These are phyloP conservation scores for Hypoxylon trugodes DNA, from an alignment of 495 filamentous ascomycete species.

Conservation along the genomic window DNA sequence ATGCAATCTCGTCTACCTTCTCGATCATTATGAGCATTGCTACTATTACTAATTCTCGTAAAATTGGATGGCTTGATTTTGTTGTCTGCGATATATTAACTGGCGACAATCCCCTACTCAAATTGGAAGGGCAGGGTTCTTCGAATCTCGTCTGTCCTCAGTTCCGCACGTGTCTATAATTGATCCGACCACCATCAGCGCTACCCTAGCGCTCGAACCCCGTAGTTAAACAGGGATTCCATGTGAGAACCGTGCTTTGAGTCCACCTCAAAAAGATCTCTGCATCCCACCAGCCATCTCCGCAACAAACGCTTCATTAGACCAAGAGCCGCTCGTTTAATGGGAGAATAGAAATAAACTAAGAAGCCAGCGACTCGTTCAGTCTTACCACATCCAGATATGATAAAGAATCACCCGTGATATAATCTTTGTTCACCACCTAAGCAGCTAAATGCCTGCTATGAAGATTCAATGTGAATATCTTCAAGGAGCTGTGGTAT, in stretches of 20 bases:
- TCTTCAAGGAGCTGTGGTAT: too few relatives aligned
- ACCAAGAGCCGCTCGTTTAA: conserved; percentile 17
- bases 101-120: conserved; percentile 5
- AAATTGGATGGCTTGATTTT: background rate
- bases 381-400: background rate
- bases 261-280: conserved; percentile 27
- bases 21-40: background rate
- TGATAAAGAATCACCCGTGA: background rate
- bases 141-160: background rate
- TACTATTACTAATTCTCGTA: background rate
- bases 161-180: conserved; percentile 16
- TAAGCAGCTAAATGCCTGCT: too few relatives aligned
- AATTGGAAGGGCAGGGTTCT: background rate
- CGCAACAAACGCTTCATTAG: conserved; percentile 12
- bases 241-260: background rate
- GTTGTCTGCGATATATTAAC: conserved; percentile 13
- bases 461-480: too few relatives aligned
- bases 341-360: background rate
- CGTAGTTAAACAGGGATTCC: background rate
- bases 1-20: too few relatives aligned
- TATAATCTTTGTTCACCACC: too few relatives aligned
- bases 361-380: background rate
- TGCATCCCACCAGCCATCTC: conserved; percentile 3
- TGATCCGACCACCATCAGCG: background rate
- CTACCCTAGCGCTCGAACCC: background rate